Evolutionary conservation across 2,329 filamentous ascomycete genomes (phyloP).

Genomic region (Ascochyta viciae-villosae): DNA sequence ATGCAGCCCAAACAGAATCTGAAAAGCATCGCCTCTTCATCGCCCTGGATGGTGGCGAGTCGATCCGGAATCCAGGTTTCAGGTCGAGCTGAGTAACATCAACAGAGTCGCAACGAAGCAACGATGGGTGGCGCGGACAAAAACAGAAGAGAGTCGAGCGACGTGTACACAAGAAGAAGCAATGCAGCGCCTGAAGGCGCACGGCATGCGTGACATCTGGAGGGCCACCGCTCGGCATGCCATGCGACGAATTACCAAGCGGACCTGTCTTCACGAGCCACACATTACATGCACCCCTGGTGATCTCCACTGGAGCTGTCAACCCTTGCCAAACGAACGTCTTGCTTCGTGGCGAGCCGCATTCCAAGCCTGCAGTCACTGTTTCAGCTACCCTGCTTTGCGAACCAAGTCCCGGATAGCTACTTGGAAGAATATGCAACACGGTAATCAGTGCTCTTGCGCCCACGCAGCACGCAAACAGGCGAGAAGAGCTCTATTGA

Average conservation of each 20-base stretch:
- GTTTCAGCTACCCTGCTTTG: constrained; percentile 32
- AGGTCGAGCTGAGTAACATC: constrained; percentile 41
- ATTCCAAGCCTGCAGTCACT: constrained; percentile 20
- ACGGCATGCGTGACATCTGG: constrained; percentile 40
- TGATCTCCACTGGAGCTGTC: constrained; percentile 1
- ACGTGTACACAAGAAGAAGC: constrained; percentile 19
- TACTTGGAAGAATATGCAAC: constrained; percentile 35
- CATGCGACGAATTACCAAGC: constrained; percentile 26
- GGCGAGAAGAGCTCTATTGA: constrained; percentile 34
- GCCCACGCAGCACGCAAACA: constrained; percentile 44
- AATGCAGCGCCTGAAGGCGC: constrained; percentile 28
- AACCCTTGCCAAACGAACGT: constrained; percentile 9
- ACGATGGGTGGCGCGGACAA: constrained; percentile 15
- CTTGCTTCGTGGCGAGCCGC: constrained; percentile 18
- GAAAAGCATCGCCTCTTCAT: constrained; percentile 19
- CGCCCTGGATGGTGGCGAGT: constrained; percentile 25
- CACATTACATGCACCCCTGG: constrained; percentile 15
- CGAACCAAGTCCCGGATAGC: constrained; percentile 30
- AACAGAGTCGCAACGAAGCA: constrained; percentile 28
- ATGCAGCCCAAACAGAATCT: constrained; percentile 19
- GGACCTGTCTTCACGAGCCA: constrained; percentile 22
- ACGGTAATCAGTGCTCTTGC: constrained; percentile 36
- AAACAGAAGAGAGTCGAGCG: constrained; percentile 17
- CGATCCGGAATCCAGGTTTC: constrained; percentile 42
- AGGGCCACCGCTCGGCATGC: constrained; percentile 22